Conservation (phyloP, 2,329 filamentous ascomycete species). For the Xylariaceae sp. region DNA sequence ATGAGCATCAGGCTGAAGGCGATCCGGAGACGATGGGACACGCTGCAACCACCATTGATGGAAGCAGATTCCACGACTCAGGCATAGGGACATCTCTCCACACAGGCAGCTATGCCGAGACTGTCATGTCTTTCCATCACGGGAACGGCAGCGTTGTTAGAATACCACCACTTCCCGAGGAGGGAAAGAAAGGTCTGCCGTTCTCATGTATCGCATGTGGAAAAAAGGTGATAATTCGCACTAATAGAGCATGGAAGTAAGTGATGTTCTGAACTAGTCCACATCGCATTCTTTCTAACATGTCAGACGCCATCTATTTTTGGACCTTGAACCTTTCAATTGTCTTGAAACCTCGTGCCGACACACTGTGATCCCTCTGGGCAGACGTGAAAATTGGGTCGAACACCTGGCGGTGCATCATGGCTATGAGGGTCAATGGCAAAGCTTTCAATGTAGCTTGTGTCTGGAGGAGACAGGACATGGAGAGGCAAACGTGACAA, state of each 20-base stretch:
- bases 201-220: slow-evolving; percentile 8
- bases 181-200: not conserved
- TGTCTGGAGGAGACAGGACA: slow-evolving; percentile 7
- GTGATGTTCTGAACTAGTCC: not conserved
- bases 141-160: not conserved
- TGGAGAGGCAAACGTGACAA: not conserved
- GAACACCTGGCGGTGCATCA: not conserved
- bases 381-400: not conserved
- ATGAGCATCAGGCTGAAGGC: no score
- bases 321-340: slow-evolving; percentile 3
- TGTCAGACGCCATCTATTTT: slow-evolving; percentile 9
- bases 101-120: not conserved
- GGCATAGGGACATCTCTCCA: not conserved
- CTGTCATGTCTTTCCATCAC: slow-evolving; percentile 4
- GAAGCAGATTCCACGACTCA: slow-evolving; percentile 2
- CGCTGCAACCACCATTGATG: not conserved
- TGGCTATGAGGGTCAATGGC: not conserved
- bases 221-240: not conserved
- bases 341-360: slow-evolving; percentile 4
- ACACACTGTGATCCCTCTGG: not conserved
- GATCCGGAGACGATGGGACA: no score
- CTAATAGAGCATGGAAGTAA: slow-evolving; percentile 8
- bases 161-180: slow-evolving; percentile 4
- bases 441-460: slow-evolving; percentile 4
- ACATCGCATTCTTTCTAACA: not conserved